These are phyloP conservation scores for Aleurites moluccanus DNA, from an alignment of 441 rosid species.

Conservation along the genomic window DNA sequence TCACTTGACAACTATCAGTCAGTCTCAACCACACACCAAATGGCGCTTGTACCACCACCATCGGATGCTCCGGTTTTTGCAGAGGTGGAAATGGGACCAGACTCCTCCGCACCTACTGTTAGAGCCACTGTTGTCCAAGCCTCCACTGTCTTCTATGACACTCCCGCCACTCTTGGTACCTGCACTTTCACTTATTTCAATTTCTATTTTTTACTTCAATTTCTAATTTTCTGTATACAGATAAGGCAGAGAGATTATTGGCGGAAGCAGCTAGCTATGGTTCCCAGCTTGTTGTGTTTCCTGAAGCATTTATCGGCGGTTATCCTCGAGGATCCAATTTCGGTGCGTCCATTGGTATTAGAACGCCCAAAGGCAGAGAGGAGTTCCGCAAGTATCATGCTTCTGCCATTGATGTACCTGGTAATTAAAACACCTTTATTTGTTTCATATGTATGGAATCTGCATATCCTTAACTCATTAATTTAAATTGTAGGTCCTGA, in stretches of 20 bases:
- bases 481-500: conserved; percentile 58
- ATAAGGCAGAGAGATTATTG: conserved; percentile 83
- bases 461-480: no score
- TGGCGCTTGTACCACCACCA: conserved; percentile 47
- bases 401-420: conserved; percentile 86
- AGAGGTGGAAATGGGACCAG: conserved; percentile 76
- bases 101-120: conserved; percentile 48
- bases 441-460: no score
- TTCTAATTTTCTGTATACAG: conserved; percentile 30
- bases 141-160: conserved; percentile 83
- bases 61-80: conserved; percentile 51
- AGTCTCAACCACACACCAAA: conserved; percentile 9
- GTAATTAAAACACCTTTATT: conserved; percentile 27
- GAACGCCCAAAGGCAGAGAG: conserved; percentile 73
- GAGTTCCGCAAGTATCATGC: conserved; percentile 87
- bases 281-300: conserved; percentile 83
- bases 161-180: conserved; percentile 81
- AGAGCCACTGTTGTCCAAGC: conserved; percentile 96
- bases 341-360: conserved; percentile 67
- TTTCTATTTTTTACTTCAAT: not conserved
- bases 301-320: conserved; percentile 92
- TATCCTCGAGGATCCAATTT: conserved; percentile 87
- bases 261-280: conserved; percentile 83
- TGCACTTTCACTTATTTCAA: not conserved
- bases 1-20: no score